Evolutionary conservation across 805 yeast species (phyloP).

Genomic region (Metschnikowia bowlesiae): DNA sequence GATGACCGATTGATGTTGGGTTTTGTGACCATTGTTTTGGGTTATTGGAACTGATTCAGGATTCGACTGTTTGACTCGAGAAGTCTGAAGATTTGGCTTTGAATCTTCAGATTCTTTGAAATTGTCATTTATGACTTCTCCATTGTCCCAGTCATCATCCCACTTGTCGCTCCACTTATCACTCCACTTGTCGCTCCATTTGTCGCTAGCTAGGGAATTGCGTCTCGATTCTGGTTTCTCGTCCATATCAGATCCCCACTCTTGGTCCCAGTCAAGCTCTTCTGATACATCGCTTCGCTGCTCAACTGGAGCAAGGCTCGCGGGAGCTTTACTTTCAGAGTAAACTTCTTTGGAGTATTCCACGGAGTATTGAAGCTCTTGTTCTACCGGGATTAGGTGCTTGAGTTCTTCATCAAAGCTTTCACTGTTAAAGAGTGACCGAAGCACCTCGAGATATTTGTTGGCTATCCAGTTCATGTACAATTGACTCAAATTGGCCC

Average conservation of each 20-base stretch:
- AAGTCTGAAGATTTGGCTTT: background rate
- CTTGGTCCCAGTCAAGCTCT: conserved; percentile 14
- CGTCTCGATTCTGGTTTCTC: conserved; percentile 5
- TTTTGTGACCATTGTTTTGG: background rate
- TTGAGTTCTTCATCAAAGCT: conserved; percentile 8
- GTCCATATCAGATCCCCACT: conserved; percentile 17
- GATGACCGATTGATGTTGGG: background rate
- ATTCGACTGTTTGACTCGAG: background rate
- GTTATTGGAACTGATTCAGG: background rate
- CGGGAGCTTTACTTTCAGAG: background rate
- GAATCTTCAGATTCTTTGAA: background rate
- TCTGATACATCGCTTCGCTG: conserved; percentile 3
- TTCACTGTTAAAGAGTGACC: conserved; percentile 17
- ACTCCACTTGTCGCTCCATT: conserved; percentile 11
- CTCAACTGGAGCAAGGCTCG: background rate
- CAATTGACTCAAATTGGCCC: conserved; percentile 24
- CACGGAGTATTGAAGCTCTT: conserved; percentile 14
- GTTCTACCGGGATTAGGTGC: conserved; percentile 6
- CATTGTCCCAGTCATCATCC: conserved; percentile 16
- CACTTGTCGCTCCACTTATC: conserved; percentile 9
- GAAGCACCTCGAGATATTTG: conserved; percentile 28
- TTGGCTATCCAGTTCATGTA: conserved; percentile 31
- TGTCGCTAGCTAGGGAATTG: conserved; percentile 8
- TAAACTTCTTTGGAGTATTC: background rate
- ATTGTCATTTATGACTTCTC: conserved; percentile 2